phyloP scores from a whole-genome alignment of 176 grass and related monocot species.

The Hordeum marinum region DNA sequence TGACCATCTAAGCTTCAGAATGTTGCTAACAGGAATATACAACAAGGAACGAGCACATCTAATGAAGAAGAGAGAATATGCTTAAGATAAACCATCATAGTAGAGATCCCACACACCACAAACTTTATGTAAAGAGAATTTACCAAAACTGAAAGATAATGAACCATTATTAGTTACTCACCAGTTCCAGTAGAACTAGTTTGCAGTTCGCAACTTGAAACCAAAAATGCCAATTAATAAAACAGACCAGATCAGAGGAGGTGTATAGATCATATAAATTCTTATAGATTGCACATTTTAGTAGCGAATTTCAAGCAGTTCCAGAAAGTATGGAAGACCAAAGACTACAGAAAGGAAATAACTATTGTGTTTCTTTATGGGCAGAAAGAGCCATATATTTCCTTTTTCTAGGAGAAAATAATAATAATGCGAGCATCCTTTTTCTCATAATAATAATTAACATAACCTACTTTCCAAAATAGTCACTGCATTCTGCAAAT shows the following conservation, averaged over 20 bases:
- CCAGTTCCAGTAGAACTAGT: neutral
- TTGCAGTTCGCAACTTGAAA: neutral
- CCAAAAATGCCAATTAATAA: neutral
- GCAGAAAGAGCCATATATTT: neutral
- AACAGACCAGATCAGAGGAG: neutral
- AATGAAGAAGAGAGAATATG: neutral
- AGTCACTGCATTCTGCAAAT: neutral
- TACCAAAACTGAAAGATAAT: neutral
- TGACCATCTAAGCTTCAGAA: neutral
- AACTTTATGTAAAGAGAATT: neutral
- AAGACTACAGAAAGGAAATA: neutral
- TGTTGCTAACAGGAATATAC: neutral
- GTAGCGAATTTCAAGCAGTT: neutral
- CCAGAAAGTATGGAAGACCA: neutral
- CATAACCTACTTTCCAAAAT: neutral
- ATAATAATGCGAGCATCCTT: neutral
- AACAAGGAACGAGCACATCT: constrained; percentile 2
- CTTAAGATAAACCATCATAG: neutral
- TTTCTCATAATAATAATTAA: neutral
- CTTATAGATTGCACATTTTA: neutral
- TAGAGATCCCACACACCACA: neutral
- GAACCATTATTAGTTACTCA: neutral
- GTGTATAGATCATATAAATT: neutral
- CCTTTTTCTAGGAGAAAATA: neutral
- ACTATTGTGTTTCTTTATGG: neutral